These are phyloP conservation scores for Tagetes patula DNA, from an alignment of 129 eudicot species.

Conservation along the genomic window DNA sequence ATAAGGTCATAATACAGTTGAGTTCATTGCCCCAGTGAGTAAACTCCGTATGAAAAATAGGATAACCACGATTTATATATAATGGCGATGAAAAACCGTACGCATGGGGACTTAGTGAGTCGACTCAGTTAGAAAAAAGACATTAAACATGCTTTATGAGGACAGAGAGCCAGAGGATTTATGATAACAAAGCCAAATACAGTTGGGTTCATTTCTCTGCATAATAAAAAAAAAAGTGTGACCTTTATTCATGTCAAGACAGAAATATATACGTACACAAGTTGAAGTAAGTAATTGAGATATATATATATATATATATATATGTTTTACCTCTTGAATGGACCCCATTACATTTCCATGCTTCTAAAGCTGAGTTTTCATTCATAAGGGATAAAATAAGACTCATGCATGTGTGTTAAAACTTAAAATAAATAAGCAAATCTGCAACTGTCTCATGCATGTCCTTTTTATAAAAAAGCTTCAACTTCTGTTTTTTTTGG, in stretches of 20 bases:
- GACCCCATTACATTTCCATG: slow-evolving; percentile 36
- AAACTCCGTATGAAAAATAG: slow-evolving; percentile 20
- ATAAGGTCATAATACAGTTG: background rate
- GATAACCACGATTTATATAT: too few species aligned
- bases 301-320: too few species aligned
- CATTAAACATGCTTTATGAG: slow-evolving; percentile 27
- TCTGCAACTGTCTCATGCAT: slow-evolving; percentile 11
- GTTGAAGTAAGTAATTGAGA: too few species aligned
- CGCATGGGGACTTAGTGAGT: slow-evolving; percentile 10
- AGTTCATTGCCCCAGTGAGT: background rate
- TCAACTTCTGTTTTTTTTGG: background rate
- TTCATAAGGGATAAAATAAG: slow-evolving; percentile 22
- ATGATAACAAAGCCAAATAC: slow-evolving; percentile 30
- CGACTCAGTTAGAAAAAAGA: slow-evolving; percentile 10
- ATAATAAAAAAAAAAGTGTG: slow-evolving; percentile 27
- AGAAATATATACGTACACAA: slow-evolving; percentile 27
- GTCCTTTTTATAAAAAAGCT: slow-evolving; percentile 18
- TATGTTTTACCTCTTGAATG: slow-evolving; percentile 31
- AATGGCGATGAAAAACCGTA: too few species aligned
- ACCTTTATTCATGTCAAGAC: slow-evolving; percentile 40
- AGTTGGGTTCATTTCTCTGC: slow-evolving; percentile 30
- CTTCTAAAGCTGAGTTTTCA: slow-evolving; percentile 38
- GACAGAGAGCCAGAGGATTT: slow-evolving; percentile 24
- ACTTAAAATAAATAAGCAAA: background rate
- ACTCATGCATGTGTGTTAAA: slow-evolving; percentile 14